Evolutionary conservation across 805 yeast species (phyloP), one percentile per base, ranked within the genome.

Genomic region (Metschnikowia hibisci): DNA sequence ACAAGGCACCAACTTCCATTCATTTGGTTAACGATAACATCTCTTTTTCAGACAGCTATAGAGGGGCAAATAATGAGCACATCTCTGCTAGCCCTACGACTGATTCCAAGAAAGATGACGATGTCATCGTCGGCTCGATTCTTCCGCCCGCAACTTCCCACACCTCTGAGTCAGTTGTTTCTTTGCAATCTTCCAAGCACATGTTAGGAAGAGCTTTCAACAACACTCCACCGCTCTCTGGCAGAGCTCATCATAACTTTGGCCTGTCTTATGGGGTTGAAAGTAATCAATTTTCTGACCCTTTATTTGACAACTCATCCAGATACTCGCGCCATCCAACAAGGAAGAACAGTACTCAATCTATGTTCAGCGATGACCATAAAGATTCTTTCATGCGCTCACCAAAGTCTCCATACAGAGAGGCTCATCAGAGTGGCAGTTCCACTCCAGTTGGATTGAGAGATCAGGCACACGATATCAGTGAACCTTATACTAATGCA

Each of bases 401-500:
- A 14, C 52, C 55, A 2, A 41, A 49, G 14, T 40, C 48, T 1
- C 48, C 46, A 3, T 48, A 41, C 32, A 42, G 42, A 13, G 41
- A 27, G 11, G 13, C 47, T 1, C 34, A 42, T 13, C 44, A 22
- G 13, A 33, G 34, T 13, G 36, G 22, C 6, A 25, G 28, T 25
- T 14, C 33, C 11, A 23, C 36, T 10, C 16, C 27, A 35, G 8
- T 38, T 22, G 32, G 44, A 26, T 4, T 37, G 6, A 28, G 48
- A 7, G 43, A 53, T 13, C 49, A 45, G 18, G 28, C 49, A 8
- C 53, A 44, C 11, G 57, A 60, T 32, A 48, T 58, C 11, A 52
- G 48, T 34, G 64, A 55, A 20, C 53, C 44, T 2, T 64, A 55
- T 46, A 57, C 56, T 33, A 67, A 58, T 14, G 67, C 58, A 6